Evolutionary conservation across 192 early-diverging fungal species (phyloP).

Genomic region (Paraglomus brasilianum): DNA sequence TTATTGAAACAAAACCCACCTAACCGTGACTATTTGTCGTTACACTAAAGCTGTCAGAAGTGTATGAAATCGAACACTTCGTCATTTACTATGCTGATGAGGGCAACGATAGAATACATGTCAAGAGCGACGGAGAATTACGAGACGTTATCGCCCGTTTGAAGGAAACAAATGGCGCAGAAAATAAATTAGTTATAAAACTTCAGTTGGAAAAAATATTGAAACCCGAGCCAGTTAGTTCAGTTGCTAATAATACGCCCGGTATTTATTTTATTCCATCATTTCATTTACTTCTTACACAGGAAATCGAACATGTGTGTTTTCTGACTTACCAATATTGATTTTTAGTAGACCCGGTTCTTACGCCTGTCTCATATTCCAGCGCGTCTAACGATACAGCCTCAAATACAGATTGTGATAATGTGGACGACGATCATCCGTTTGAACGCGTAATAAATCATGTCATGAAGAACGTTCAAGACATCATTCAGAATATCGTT

Average conservation of each 20-base stretch:
- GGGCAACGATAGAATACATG: neutral
- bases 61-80: conserved; percentile 15
- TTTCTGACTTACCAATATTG: neutral
- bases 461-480: conserved; percentile 17
- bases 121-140: conserved; percentile 17
- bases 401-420: neutral
- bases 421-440: neutral
- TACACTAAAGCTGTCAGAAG: neutral
- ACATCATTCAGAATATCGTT: conserved; percentile 21
- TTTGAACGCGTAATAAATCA: conserved; percentile 18
- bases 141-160: conserved; percentile 3
- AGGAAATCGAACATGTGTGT: neutral
- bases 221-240: neutral
- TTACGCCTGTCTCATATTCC: neutral
- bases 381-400: neutral
- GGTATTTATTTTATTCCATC: too few relatives aligned
- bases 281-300: neutral
- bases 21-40: too few relatives aligned
- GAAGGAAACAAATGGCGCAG: neutral
- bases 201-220: conserved; percentile 3
- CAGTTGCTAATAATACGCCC: neutral
- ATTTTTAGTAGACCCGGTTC: neutral
- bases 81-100: conserved; percentile 22
- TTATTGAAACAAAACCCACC: too few relatives aligned
- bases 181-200: neutral